These are phyloP conservation scores for Sugiyamaella americana DNA, from an alignment of 805 yeast species.

Conservation along the genomic window DNA sequence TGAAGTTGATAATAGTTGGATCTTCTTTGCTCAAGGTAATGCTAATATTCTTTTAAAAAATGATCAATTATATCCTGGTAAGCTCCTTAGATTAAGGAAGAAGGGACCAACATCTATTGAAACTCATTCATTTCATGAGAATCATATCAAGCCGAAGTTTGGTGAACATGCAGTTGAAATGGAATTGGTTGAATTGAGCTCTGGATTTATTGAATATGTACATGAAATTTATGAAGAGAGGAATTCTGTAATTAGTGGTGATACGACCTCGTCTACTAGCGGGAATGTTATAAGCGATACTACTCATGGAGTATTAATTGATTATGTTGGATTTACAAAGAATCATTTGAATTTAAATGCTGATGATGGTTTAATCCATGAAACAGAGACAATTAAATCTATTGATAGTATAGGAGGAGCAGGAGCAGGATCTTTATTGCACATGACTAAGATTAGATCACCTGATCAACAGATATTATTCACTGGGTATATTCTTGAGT, in stretches of 20 bases:
- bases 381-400: background rate
- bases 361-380: too few species aligned
- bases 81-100: constrained; percentile 32
- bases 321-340: constrained; percentile 5
- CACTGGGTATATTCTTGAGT: constrained; percentile 32
- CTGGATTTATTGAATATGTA: background rate
- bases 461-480: background rate
- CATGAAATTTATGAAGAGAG: background rate
- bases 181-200: background rate
- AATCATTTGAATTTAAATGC: background rate
- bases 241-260: background rate
- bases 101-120: constrained; percentile 34
- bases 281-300: constrained; percentile 4
- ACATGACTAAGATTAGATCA: background rate
- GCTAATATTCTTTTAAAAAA: constrained; percentile 45
- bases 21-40: constrained; percentile 42
- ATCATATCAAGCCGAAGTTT: constrained; percentile 23
- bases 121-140: constrained; percentile 31
- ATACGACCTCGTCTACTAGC: too few species aligned
- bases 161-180: background rate
- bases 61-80: constrained; percentile 32
- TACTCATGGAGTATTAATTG: constrained; percentile 9
- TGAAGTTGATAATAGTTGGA: constrained; percentile 31
- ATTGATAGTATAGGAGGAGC: background rate
- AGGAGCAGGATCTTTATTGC: background rate